Base-by-base conservation (phyloP, 2,329 filamentous ascomycete species). In the Thyridium curvatum region DNA sequence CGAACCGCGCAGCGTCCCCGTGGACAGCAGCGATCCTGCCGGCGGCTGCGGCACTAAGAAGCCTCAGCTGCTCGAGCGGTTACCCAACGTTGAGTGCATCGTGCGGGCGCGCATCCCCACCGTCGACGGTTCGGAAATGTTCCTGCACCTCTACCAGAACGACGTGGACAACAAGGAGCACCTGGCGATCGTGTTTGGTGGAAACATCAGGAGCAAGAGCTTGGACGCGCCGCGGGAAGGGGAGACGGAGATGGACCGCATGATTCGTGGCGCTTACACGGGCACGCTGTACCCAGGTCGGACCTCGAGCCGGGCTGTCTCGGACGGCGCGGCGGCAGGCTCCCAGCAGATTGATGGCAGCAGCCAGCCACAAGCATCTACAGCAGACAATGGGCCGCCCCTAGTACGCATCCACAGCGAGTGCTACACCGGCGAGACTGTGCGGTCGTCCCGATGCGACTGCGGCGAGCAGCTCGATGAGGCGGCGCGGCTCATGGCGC, bases 391-490 rank as follows among this genome's bases (percentile, higher is more conserved):
- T 4, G 55, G 54, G 4, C 62, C 84, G 1, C 87, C 93, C 0
- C 69, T 98, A 30, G 91, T 98, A 34, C 78, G 93, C 41, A 98
- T 98, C 56, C 93, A 98, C 61, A 94, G 87, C 3, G 93, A 98
- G 63, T 98, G 93, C 66, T 98, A 98, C 62, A 98, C 93, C 0
- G 93, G 93, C 42, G 93, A 98, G 69, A 98, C 93, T 1, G 93
- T 94, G 1, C 97, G 93, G 93, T 96, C 90, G 8, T 91, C 93
- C 29, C 82, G 93, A 18, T 98, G 93, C 66, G 93, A 98, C 65
- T 98, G 93, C 60, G 93, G 93, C 41, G 93, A 98, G 65, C 93
- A 98, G 60, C 74, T 98, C 3, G 93, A 98, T 60, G 93, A 98
- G 66, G 93, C 93, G 2, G 93, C 91, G 2, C 77, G 93, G 18